Evolutionary conservation across 495 filamentous ascomycete species (phyloP), one percentile per base, ranked within the genome.

Genomic region (Geopyxis carbonaria): DNA sequence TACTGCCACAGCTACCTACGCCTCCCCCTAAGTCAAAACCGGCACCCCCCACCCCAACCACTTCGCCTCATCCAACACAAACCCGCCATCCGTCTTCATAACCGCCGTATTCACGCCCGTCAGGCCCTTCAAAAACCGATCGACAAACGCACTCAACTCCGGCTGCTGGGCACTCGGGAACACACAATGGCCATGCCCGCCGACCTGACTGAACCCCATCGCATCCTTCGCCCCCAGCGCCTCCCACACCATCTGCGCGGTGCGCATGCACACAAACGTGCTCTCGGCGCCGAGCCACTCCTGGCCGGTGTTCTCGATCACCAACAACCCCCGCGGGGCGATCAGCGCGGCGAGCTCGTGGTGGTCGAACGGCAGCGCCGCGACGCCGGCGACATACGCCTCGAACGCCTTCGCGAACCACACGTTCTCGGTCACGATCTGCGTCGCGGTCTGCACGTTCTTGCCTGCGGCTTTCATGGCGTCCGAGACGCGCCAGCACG

Each of bases 361-460:
- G 46, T 65, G 62, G 45, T 65, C 62, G 35, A 55, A 47, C 2
- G 62, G 57, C n/a, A 62, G 40, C 15, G 34, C 13, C n/a, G 15
- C 23, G 13, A 56, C 42, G 18, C 42, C 36, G 40, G 43, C 44
- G 15, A 49, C 47, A 34, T 50, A 60, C 8, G 22, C 38, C 7
- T 47, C 42, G 49, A 68, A 66, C 10, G 31, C 23, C 21, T 39
- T 47, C 11, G 58, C 56, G 48, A 69, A 64, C 65, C 65, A 69
- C 16, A 58, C 57, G 27, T 69, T 63, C 40, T 64, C 65, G 8
- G 31, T 48, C 28, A 67, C 51, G 44, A 68, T 68, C 50, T 67
- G 52, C 14, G 51, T 35, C 8, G 62, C 53, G 14, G 60, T 63
- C 43, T 67, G 59, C 24, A 58, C 55, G 22, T 57, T 52, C 29